These are phyloP conservation scores for Dioscorea alata DNA, from an alignment of 106 monocot species.

Conservation along the genomic window DNA sequence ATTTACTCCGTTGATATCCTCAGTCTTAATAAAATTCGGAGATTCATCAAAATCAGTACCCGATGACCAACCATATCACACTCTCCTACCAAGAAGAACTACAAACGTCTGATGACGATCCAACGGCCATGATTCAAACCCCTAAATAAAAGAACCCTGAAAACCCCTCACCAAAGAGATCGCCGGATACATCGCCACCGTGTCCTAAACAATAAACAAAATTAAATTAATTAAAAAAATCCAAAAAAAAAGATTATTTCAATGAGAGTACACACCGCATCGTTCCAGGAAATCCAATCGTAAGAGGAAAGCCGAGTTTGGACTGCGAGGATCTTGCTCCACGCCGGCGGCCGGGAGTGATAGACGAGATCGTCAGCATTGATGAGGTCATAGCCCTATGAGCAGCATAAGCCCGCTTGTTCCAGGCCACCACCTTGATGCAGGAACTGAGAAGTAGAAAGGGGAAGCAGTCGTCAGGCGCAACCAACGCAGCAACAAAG, in stretches of 20 bases:
- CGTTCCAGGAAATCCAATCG: conserved; percentile 94
- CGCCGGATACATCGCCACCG: conserved; percentile 44
- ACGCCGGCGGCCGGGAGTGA: conserved; percentile 49
- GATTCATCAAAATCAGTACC: conserved; percentile 19
- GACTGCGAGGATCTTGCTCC: conserved; percentile 71
- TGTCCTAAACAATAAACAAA: conserved; percentile 30
- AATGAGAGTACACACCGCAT: conserved; percentile 41
- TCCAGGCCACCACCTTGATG: too few relatives aligned
- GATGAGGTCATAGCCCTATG: conserved; percentile 53
- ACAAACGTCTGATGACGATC: neutral
- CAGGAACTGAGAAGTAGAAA: too few relatives aligned
- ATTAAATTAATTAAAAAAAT: neutral
- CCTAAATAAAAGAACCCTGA: neutral
- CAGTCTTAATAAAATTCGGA: conserved; percentile 48
- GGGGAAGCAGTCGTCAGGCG: too few relatives aligned
- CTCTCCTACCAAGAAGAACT: conserved; percentile 26
- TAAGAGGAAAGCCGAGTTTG: conserved; percentile 27
- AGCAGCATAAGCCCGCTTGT: conserved; percentile 56
- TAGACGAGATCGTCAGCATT: conserved; percentile 43
- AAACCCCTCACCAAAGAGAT: conserved; percentile 38
- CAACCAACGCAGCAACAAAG: too few relatives aligned
- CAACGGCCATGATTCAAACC: neutral
- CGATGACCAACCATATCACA: conserved; percentile 27
- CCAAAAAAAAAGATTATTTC: neutral
- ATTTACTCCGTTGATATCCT: conserved; percentile 56